phyloP scores from a whole-genome alignment of 169 alveolate species.

The Besnoitia besnoiti region DNA sequence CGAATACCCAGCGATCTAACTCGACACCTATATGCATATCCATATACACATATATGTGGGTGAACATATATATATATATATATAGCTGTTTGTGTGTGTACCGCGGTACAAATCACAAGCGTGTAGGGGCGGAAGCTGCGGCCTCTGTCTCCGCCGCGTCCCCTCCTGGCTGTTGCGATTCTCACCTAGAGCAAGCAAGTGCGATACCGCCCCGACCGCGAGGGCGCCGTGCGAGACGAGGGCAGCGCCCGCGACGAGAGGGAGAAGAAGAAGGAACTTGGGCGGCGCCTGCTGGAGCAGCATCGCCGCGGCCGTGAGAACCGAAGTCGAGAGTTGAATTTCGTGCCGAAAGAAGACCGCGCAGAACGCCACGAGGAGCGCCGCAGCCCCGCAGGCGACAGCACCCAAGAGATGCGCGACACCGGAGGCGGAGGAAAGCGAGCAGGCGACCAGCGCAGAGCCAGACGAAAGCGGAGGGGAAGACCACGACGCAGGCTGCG shows the following conservation, averaged over 20 bases:
- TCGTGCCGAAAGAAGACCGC: neutral
- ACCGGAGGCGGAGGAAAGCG: neutral
- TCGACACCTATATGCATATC: neutral
- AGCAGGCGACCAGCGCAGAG: neutral
- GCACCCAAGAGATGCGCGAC: neutral
- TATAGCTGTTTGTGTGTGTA: neutral
- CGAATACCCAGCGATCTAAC: too few relatives aligned
- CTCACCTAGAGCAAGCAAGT: constrained; percentile 24
- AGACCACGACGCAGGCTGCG: neutral
- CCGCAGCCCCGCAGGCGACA: neutral
- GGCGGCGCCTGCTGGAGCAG: constrained; percentile 42
- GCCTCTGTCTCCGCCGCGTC: neutral
- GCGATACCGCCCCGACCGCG: neutral
- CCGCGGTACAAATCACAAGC: too few relatives aligned
- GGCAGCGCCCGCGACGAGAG: constrained; percentile 14
- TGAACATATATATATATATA: neutral
- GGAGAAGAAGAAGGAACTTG: constrained; percentile 36
- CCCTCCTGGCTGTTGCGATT: neutral
- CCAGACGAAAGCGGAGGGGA: neutral
- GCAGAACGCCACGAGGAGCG: neutral
- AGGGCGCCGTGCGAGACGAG: constrained; percentile 41
- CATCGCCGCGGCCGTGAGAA: constrained; percentile 36
- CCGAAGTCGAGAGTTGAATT: constrained; percentile 27
- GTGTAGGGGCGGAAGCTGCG: too few relatives aligned
- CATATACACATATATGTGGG: neutral